Conservation (phyloP, 257 asterid genomes). For the Scutellaria minor region DNA sequence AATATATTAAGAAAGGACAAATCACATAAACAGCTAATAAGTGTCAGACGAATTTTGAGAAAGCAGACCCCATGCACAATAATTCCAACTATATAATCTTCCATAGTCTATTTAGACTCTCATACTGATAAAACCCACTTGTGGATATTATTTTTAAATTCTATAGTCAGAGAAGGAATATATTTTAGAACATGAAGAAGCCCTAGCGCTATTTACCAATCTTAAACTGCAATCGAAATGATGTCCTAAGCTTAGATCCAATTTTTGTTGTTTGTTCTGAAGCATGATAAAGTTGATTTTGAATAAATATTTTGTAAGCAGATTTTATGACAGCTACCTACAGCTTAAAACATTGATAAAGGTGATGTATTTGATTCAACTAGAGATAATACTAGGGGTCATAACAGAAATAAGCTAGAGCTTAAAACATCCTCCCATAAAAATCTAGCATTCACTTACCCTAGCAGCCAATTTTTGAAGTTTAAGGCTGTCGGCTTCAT, state of each 20-base stretch:
- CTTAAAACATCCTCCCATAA: neutral
- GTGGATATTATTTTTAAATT: neutral
- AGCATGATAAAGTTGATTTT: neutral
- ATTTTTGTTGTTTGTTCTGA: neutral
- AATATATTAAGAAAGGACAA: neutral
- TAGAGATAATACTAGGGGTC: neutral
- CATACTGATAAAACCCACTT: neutral
- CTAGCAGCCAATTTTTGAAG: conserved; percentile 92
- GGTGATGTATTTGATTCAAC: neutral
- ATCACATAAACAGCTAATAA: conserved; percentile 7
- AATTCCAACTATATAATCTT: neutral
- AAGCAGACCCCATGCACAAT: conserved; percentile 6
- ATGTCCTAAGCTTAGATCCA: neutral
- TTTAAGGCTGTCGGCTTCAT: conserved; percentile 73
- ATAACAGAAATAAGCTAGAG: conserved; percentile 11
- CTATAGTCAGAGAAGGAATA: conserved; percentile 3
- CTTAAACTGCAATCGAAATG: neutral
- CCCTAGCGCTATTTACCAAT: neutral
- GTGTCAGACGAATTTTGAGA: neutral
- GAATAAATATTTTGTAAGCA: conserved; percentile 1
- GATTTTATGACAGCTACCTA: neutral
- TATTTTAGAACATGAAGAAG: conserved; percentile 23
- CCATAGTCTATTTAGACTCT: neutral
- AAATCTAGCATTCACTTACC: conserved; percentile 47
- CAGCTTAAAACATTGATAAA: neutral